Conservation (phyloP, 495 filamentous ascomycete species). For the Penicillium macrosclerotiorum region DNA sequence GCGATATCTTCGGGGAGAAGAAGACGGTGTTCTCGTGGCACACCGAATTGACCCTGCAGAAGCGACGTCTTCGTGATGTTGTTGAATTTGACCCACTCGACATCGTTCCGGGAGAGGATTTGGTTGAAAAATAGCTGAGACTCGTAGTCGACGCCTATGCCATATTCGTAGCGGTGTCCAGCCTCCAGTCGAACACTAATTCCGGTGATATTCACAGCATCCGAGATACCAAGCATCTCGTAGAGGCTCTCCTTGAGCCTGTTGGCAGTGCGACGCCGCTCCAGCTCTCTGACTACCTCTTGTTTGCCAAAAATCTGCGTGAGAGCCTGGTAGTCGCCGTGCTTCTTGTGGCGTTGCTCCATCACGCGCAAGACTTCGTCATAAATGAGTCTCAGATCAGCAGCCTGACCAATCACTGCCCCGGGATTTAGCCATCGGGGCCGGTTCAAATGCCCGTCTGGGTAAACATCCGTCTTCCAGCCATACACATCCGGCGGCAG, state of each 20-base stretch:
- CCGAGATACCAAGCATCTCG: slow-evolving; percentile 40
- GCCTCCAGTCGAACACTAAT: slow-evolving; percentile 36
- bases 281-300: slow-evolving; percentile 53
- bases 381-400: slow-evolving; percentile 52
- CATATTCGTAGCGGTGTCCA: slow-evolving; percentile 53
- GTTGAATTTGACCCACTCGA: slow-evolving; percentile 49
- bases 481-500: slow-evolving; percentile 59
- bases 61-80: slow-evolving; percentile 40
- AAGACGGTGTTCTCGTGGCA: slow-evolving; percentile 43
- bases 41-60: slow-evolving; percentile 38
- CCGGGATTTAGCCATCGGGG: slow-evolving; percentile 53
- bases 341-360: slow-evolving; percentile 32
- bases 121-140: slow-evolving; percentile 55
- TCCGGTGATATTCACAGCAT: slow-evolving; percentile 47
- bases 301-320: slow-evolving; percentile 59
- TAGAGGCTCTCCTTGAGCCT: slow-evolving; percentile 47
- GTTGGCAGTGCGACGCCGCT: slow-evolving; percentile 39
- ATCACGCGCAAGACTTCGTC: slow-evolving; percentile 43
- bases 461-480: slow-evolving; percentile 47
- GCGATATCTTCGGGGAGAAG: slow-evolving; percentile 43
- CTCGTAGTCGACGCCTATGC: slow-evolving; percentile 57
- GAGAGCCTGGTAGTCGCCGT: slow-evolving; percentile 50
- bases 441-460: slow-evolving; percentile 39
- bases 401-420: slow-evolving; percentile 51
- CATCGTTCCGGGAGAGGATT: slow-evolving; percentile 38